phyloP scores from a whole-genome alignment of 257 asterid genomes.

The Verbena officinalis region DNA sequence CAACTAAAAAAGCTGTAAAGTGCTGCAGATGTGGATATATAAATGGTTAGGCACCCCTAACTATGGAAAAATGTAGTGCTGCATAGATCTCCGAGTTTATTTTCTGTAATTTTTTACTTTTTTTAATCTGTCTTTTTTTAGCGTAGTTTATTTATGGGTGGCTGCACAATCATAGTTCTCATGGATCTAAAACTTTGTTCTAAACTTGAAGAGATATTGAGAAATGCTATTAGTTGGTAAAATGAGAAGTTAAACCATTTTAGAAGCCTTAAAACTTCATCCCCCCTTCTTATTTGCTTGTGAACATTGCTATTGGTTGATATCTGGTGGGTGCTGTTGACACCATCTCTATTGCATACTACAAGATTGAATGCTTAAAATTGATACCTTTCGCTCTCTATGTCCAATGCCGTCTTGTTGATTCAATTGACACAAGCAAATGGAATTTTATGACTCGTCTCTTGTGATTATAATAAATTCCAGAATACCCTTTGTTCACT shows the following conservation, averaged over 20 bases:
- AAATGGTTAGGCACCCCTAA: conserved; percentile 63
- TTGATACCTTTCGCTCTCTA: not conserved
- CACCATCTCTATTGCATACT: not conserved
- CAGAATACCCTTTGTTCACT: not conserved
- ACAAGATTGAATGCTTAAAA: not conserved
- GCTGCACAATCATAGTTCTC: not conserved
- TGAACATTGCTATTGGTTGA: not conserved
- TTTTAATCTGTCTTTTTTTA: not conserved
- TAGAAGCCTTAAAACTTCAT: not conserved
- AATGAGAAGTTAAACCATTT: not conserved
- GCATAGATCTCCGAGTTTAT: not conserved
- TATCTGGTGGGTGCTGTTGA: not conserved
- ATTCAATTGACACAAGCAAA: no score
- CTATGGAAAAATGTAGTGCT: not conserved
- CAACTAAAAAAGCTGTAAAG: conserved; percentile 42
- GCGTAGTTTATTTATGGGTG: not conserved
- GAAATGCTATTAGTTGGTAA: not conserved
- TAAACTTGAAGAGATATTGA: not conserved
- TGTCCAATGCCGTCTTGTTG: not conserved
- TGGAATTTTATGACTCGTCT: no score
- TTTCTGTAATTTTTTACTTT: conserved; percentile 13
- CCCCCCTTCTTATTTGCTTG: not conserved
- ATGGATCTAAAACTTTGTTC: conserved; percentile 9
- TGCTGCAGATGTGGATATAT: conserved; percentile 76
- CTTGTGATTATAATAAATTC: conserved; percentile 16